Base-by-base conservation (phyloP, 2,329 filamentous ascomycete genomes). In the Bipolaris bicolor region DNA sequence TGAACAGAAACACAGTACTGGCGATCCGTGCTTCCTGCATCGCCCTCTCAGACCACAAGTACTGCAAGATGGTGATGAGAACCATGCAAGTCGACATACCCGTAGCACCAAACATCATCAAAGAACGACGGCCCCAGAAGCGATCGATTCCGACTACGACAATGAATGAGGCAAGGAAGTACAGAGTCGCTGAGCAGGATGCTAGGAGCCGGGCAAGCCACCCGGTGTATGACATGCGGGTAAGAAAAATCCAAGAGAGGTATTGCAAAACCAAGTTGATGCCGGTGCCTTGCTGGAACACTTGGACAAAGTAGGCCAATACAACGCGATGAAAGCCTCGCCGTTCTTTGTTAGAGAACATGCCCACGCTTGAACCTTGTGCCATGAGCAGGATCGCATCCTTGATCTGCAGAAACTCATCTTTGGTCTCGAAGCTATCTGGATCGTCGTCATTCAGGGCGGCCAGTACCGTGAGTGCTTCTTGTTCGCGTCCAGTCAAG, bases 1-100 rank as follows among this genome's bases (percentile, higher is more conserved):
- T 89, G 79, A 89, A 90, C 71, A 96, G 92, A 79, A 96, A 94
- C 57, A 96, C 73, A 0, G 78, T 75, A 18, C 78, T 75, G 5
- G 70, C 72, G 31, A 78, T 73, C 13, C 76, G 74, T n/a, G 65
- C 65, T 3, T 63, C 60, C 1, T 54, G 41, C 15, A 64, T 57
- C 2, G 47, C 40, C 3, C 62, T 59, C 16, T 63, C 64, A 3
- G 62, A 59, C 66, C 66, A 68, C 9, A 74, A 49, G 24, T 70
- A 72, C 18, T 68, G 64, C 33, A 67, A 51, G 3, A 70, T 60
- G 6, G 72, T 67, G 4, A 76, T 54, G 3, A 76, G 57, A 3
- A 71, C 58, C 72, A 76, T 74, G 47, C 68, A 75, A 0, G 62
- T 52, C 22, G 65, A 70, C 72, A 75, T 75, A 11, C 73, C 74